A percentile compares a stretch with the other conserved stretches of the same genome.
Conservation (phyloP, 768 basidiomycete species). For the Suillus spraguei region DNA sequence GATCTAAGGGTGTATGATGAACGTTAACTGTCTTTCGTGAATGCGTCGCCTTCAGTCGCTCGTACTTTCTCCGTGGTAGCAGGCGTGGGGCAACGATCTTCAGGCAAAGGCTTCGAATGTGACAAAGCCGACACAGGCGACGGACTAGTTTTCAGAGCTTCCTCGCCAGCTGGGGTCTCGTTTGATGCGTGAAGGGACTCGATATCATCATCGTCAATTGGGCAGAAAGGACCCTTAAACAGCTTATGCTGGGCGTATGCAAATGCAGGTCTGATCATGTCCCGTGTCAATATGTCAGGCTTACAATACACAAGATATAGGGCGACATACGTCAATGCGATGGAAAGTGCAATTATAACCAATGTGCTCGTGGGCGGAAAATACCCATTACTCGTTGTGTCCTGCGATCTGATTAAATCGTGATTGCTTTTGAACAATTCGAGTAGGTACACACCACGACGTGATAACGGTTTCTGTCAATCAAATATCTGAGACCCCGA, state of each 20-base stretch:
- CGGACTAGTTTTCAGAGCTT: slow-evolving; percentile 9
- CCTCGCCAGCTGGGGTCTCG: slow-evolving; percentile 21
- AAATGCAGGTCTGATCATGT: slow-evolving; percentile 46
- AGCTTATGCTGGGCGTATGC: slow-evolving; percentile 55
- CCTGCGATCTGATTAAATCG: slow-evolving; percentile 35
- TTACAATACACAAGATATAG: background rate
- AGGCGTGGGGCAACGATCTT: background rate
- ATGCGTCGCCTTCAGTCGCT: background rate
- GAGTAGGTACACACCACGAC: slow-evolving; percentile 42
- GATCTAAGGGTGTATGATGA: background rate
- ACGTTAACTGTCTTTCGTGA: background rate
- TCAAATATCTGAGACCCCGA: slow-evolving; percentile 60
- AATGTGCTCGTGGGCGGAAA: slow-evolving; percentile 51
- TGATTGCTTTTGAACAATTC: slow-evolving; percentile 8
- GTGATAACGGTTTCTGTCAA: slow-evolving; percentile 65
- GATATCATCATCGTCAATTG: slow-evolving; percentile 24
- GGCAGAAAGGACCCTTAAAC: slow-evolving; percentile 53
- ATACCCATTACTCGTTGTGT: slow-evolving; percentile 50
- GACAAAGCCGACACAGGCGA: slow-evolving; percentile 7
- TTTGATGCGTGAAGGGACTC: slow-evolving; percentile 30
- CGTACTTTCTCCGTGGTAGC: background rate
- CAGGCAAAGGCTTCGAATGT: background rate
- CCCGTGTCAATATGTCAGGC: background rate
- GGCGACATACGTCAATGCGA: slow-evolving; percentile 54
- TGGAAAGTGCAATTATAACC: slow-evolving; percentile 53